Percentiles rank a stretch among this genome's conserved stretches.
These are phyloP conservation scores for Cladophialophora yegresii DNA, from an alignment of 2,329 filamentous ascomycete genomes.

Conservation along the genomic window DNA sequence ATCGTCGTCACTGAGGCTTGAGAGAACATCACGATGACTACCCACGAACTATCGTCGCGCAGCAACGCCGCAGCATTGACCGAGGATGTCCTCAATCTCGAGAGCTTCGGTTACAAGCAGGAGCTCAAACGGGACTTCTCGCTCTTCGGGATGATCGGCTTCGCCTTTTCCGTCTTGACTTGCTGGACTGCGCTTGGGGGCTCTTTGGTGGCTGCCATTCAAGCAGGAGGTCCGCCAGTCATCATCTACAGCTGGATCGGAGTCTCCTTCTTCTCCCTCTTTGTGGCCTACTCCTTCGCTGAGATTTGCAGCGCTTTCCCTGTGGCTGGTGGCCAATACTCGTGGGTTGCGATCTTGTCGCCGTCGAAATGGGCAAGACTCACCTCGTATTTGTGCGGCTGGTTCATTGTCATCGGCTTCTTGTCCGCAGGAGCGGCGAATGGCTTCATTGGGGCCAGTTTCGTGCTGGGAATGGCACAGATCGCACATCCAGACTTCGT, in stretches of 20 bases:
- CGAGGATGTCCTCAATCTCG: constrained; percentile 19
- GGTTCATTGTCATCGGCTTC: constrained; percentile 54
- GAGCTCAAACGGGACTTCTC: constrained; percentile 61
- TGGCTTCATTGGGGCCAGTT: constrained; percentile 53
- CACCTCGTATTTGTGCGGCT: constrained; percentile 51
- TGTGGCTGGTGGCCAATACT: constrained; percentile 52
- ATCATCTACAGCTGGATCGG: constrained; percentile 62
- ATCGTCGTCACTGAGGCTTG: neutral
- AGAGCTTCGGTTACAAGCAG: constrained; percentile 35
- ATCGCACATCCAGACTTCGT: constrained; percentile 54
- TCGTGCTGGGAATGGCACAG: constrained; percentile 58
- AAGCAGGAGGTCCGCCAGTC: constrained; percentile 60
- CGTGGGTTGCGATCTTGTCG: constrained; percentile 57
- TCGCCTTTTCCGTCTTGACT: constrained; percentile 61
- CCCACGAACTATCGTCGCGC: constrained; percentile 9
- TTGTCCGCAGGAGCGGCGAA: constrained; percentile 34
- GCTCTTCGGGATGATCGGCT: constrained; percentile 60
- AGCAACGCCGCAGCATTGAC: constrained; percentile 7
- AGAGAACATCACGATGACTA: constrained; percentile 2
- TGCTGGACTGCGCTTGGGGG: constrained; percentile 61
- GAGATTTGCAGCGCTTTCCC: constrained; percentile 53
- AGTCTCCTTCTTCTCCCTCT: constrained; percentile 54
- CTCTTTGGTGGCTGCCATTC: constrained; percentile 58
- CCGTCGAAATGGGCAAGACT: constrained; percentile 51
- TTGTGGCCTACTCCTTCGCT: constrained; percentile 61